Evolutionary conservation across 1,139 yeast species (phyloP).

Genomic region (Diutina sp.): DNA sequence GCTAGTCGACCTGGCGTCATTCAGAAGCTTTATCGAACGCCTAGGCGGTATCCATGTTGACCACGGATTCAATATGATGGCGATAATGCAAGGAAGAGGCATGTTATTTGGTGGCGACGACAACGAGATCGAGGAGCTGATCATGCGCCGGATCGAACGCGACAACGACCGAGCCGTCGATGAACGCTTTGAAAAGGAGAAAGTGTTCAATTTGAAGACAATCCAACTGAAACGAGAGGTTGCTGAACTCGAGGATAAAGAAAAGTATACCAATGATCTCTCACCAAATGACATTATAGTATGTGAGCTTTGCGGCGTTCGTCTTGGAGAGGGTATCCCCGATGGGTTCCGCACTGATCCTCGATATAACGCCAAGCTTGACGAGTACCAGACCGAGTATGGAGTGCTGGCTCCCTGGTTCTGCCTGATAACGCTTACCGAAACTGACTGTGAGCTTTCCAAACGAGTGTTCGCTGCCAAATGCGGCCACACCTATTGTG

Average conservation of each 20-base stretch:
- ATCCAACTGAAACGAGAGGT: slow-evolving; percentile 17
- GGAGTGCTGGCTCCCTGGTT: slow-evolving; percentile 54
- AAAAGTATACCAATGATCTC: slow-evolving; percentile 27
- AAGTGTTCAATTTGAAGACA: slow-evolving; percentile 15
- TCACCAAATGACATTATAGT: slow-evolving; percentile 19
- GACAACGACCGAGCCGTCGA: slow-evolving; percentile 27
- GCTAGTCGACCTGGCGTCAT: not conserved
- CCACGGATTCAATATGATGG: not conserved
- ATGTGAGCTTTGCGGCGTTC: slow-evolving; percentile 62
- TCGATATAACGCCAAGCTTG: slow-evolving; percentile 15
- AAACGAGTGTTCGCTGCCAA: slow-evolving; percentile 53
- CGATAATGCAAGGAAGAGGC: not conserved
- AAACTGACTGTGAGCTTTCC: slow-evolving; percentile 48
- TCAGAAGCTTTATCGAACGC: not conserved
- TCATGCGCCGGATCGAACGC: slow-evolving; percentile 28
- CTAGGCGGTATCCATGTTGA: not conserved
- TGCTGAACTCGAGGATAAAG: slow-evolving; percentile 11
- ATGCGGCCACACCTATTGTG: slow-evolving; percentile 87
- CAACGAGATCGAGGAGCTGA: slow-evolving; percentile 5
- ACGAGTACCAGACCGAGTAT: slow-evolving; percentile 16
- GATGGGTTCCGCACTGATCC: slow-evolving; percentile 26
- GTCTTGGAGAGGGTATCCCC: slow-evolving; percentile 62
- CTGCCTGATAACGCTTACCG: slow-evolving; percentile 34
- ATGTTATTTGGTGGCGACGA: not conserved
- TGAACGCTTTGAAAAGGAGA: slow-evolving; percentile 19